These are phyloP conservation scores for Malbranchea zuffiana DNA, from an alignment of 2,329 filamentous ascomycete species.

Conservation along the genomic window DNA sequence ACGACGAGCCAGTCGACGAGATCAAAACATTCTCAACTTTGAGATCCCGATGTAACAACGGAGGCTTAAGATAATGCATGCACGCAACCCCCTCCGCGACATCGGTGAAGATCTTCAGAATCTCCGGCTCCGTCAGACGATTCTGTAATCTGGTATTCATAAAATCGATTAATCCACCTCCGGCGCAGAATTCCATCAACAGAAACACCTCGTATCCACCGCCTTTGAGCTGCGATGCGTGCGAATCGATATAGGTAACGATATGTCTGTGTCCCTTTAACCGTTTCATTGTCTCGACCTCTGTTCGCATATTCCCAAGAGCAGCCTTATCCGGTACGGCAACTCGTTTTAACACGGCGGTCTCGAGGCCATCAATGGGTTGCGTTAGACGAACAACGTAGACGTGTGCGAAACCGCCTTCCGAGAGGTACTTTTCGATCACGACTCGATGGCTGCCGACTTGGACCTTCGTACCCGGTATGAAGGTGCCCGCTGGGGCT, in stretches of 20 bases:
- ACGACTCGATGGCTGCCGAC: conserved; percentile 85
- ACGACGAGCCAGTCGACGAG: conserved; percentile 52
- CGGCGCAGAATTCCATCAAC: conserved; percentile 95
- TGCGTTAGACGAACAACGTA: conserved; percentile 84
- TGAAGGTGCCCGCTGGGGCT: conserved; percentile 69
- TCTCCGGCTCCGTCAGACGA: conserved; percentile 91
- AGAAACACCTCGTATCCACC: conserved; percentile 96
- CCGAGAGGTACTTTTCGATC: conserved; percentile 94
- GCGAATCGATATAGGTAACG: conserved; percentile 96
- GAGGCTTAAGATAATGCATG: conserved; percentile 97
- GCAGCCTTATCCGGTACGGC: conserved; percentile 94
- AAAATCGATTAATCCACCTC: conserved; percentile 93
- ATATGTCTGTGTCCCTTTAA: conserved; percentile 93
- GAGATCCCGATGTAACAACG: conserved; percentile 82
- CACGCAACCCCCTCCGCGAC: conserved; percentile 92
- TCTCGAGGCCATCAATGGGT: conserved; percentile 64
- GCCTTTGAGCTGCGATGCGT: conserved; percentile 83
- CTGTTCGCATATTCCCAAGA: conserved; percentile 88
- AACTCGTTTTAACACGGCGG: conserved; percentile 84
- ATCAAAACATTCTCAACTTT: conserved; percentile 99
- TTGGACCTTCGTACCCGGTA: conserved; percentile 90
- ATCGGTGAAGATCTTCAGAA: conserved; percentile 91
- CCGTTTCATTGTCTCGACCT: conserved; percentile 99
- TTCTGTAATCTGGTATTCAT: conserved; percentile 98
- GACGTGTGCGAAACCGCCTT: conserved; percentile 96